Base-by-base conservation (phyloP, 1,139 yeast species). In the Eremothecium gossypii region DNA sequence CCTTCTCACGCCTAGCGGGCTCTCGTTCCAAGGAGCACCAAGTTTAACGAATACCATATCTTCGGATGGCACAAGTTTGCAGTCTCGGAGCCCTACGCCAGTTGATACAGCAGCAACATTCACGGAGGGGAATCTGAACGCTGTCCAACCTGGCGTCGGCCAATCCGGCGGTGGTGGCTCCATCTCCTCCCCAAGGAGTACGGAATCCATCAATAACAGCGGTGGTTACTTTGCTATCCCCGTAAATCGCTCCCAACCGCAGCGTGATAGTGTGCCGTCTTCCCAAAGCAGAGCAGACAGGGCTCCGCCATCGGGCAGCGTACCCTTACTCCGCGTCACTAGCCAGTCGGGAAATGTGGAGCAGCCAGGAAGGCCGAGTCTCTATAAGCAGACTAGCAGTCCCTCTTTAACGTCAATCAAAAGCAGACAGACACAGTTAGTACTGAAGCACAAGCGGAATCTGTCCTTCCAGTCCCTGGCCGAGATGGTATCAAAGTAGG, bases 181-280 rank as follows among this genome's bases (percentile, higher is more conserved):
- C 5, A 45, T 50, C 26, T 52, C 63, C 0, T 61, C 63, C 2
- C 49, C 45, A 2, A 58, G 61, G 37, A 45, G 48, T 28, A 45
- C 44, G 13, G 31, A 29, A 5, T 54, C 63, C 8, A 57, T 51
- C 4, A 53, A 51, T 8, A 58, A 62, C 33, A 51, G 48, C 14
- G 63, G 62, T 20, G 65, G 64, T 1, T 61, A 61, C 40, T 61
- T 61, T 47, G 61, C 62, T 2, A 51, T 61, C 13, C 66, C 66
- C 3, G 45, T 60, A 2, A 41, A 44, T 8, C 4, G 35, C 45
- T n/a, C 12, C 12, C 11, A n/a, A 5, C 31, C 31, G 13, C 31
- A 29, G 13, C 11, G 31, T 5, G 31, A 11, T 29, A 12, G 31
- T 29, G 6, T 3, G 13, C 6, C 31, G 5, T 32, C 35, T n/a